These are phyloP conservation scores for Phoenix roebelenii DNA, from an alignment of 176 grass and related monocot species.

Conservation along the genomic window DNA sequence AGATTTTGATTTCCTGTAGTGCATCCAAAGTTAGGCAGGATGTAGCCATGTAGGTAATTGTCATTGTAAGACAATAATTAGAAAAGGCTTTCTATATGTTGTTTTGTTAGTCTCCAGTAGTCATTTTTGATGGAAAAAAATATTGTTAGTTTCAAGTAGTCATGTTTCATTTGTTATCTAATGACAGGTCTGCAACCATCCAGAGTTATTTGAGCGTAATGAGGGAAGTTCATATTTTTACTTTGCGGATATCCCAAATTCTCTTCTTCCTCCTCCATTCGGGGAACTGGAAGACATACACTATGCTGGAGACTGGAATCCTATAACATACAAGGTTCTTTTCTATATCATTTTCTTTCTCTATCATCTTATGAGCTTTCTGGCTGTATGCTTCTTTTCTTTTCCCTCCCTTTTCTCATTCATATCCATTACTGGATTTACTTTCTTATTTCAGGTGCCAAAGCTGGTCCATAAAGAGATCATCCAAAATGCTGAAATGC, in stretches of 20 bases:
- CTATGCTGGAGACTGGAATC: conserved; percentile 83
- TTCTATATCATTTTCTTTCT: background rate
- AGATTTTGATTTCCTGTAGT: too few relatives aligned
- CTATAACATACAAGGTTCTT: conserved; percentile 72
- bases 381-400: background rate
- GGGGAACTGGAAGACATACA: conserved; percentile 84
- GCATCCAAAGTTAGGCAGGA: too few relatives aligned
- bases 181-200: conserved; percentile 97
- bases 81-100: too few relatives aligned
- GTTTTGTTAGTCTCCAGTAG: too few relatives aligned
- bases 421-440: conserved; percentile 3
- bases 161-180: conserved; percentile 3
- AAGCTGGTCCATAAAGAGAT: conserved; percentile 80
- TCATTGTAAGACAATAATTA: too few relatives aligned
- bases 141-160: background rate
- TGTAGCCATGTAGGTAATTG: too few relatives aligned
- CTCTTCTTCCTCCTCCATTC: conserved; percentile 85
- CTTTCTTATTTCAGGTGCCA: conserved; percentile 52
- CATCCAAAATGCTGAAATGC: conserved; percentile 31
- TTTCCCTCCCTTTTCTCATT: conserved; percentile 11
- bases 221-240: conserved; percentile 93
- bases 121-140: too few relatives aligned
- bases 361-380: background rate
- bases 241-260: conserved; percentile 80
- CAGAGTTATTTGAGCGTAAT: conserved; percentile 96